Conservation (phyloP, 345 rosid genomes). For the Boechera retrofracta region DNA sequence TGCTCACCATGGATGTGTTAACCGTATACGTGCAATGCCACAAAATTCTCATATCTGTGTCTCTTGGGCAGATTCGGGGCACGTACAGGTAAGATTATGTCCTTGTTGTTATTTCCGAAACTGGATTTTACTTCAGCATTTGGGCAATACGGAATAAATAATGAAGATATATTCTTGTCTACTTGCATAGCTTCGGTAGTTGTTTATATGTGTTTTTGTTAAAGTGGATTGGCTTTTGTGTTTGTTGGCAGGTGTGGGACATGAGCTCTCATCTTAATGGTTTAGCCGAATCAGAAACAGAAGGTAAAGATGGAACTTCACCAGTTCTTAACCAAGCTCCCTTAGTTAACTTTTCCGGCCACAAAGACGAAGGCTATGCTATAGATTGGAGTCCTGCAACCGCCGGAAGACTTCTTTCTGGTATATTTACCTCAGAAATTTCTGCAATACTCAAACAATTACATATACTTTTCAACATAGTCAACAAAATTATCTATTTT, state of each 20-base stretch:
- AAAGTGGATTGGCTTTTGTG: slow-evolving; percentile 8
- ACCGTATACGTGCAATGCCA: slow-evolving; percentile 90
- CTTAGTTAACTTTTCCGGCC: slow-evolving; percentile 71
- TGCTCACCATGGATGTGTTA: slow-evolving; percentile 85
- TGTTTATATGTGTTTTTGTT: not conserved
- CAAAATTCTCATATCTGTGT: slow-evolving; percentile 92
- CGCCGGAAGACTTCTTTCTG: slow-evolving; percentile 84
- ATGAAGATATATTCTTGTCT: not conserved
- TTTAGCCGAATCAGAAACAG: slow-evolving; percentile 73
- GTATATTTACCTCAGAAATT: slow-evolving; percentile 47
- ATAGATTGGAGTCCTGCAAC: slow-evolving; percentile 92
- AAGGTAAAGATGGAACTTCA: slow-evolving; percentile 56
- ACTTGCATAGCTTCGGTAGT: not conserved
- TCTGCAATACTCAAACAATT: not conserved
- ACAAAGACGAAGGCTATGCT: slow-evolving; percentile 94
- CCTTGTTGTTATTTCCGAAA: not conserved
- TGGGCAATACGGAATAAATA: not conserved
- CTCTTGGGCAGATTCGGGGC: slow-evolving; percentile 92
- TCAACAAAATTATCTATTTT: not conserved
- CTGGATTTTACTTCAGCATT: not conserved
- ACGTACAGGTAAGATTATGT: slow-evolving; percentile 71
- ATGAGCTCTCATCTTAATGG: slow-evolving; percentile 80
- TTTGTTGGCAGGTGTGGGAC: slow-evolving; percentile 79
- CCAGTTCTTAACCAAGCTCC: slow-evolving; percentile 83
- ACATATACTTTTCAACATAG: not conserved